phyloP scores from a whole-genome alignment of 2,329 filamentous ascomycete species.

The Aureobasidium sp. region DNA sequence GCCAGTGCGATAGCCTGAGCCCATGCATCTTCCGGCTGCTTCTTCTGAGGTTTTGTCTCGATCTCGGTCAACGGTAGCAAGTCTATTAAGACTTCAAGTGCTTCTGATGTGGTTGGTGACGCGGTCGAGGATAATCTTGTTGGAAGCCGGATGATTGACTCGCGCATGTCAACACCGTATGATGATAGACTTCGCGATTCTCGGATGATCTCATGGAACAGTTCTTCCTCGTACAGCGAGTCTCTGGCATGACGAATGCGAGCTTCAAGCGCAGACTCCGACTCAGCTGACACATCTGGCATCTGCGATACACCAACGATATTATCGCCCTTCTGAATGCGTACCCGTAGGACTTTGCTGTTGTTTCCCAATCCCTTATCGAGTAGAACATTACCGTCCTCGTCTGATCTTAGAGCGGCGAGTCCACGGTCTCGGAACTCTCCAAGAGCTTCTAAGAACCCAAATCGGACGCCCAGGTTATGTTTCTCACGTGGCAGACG shows the following conservation, averaged over 20 bases:
- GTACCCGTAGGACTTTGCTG: slow-evolving; percentile 57
- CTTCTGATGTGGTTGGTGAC: not conserved
- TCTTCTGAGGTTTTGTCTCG: slow-evolving; percentile 16
- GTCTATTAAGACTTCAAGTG: slow-evolving; percentile 43
- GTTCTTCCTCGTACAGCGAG: slow-evolving; percentile 72
- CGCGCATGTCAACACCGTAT: slow-evolving; percentile 59
- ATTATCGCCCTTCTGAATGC: slow-evolving; percentile 49
- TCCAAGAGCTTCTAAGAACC: slow-evolving; percentile 64
- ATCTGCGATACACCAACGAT: slow-evolving; percentile 48
- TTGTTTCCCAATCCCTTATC: slow-evolving; percentile 53
- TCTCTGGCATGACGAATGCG: slow-evolving; percentile 68
- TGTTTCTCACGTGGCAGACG: slow-evolving; percentile 64
- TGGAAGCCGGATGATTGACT: slow-evolving; percentile 29
- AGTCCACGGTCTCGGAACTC: slow-evolving; percentile 63
- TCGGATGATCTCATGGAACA: slow-evolving; percentile 81
- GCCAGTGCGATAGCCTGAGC: slow-evolving; percentile 59
- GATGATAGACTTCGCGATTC: slow-evolving; percentile 68
- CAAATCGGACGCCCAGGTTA: slow-evolving; percentile 77
- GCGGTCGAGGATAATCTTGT: slow-evolving; percentile 8
- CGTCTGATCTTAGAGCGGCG: slow-evolving; percentile 65
- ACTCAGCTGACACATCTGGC: slow-evolving; percentile 24
- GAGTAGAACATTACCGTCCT: slow-evolving; percentile 66
- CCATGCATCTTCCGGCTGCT: slow-evolving; percentile 33
- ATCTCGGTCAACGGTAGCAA: slow-evolving; percentile 49
- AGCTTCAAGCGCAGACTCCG: slow-evolving; percentile 54